These are phyloP conservation scores for Syzygium syzygioides DNA, from an alignment of 441 rosid species.

Conservation along the genomic window DNA sequence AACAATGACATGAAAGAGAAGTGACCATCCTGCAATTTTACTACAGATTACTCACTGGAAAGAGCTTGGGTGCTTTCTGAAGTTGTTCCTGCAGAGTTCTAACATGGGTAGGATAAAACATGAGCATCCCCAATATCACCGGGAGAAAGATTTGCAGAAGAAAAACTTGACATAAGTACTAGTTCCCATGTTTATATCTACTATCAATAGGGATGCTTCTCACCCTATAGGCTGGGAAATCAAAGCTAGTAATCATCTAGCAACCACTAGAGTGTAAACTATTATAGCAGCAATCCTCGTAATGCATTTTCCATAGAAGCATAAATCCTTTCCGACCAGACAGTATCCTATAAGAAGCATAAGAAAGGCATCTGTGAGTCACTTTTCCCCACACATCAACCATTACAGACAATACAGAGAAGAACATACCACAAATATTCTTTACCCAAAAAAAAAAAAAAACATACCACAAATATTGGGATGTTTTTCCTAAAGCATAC, in stretches of 20 bases:
- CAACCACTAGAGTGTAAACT: neutral
- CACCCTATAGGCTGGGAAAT: neutral
- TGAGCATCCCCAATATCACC: conserved; percentile 82
- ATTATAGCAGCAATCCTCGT: neutral
- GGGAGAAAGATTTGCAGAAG: conserved; percentile 49
- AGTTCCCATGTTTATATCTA: neutral
- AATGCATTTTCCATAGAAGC: neutral
- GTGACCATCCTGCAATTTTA: neutral
- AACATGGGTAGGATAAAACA: conserved; percentile 63
- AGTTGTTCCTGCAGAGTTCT: conserved; percentile 77
- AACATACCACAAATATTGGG: neutral
- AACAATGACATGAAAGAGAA: neutral
- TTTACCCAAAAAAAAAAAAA: no score
- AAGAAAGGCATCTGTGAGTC: no score
- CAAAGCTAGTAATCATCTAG: neutral
- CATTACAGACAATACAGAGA: no score
- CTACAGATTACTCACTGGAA: conserved; percentile 48
- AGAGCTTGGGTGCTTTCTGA: conserved; percentile 72
- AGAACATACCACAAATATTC: no score
- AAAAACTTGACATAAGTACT: neutral
- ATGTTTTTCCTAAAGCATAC: neutral
- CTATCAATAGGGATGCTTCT: neutral
- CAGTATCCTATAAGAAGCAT: no score
- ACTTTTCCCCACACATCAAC: no score
- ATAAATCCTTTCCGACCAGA: no score